Percentiles rank a stretch among this genome's conserved stretches.
Evolutionary conservation across 129 eudicot species (phyloP).

Genomic region (sunflower (Helianthus annuus)): HanXRQr2.0-SUNRISE NC_035449.2:8358745-8359244

Average conservation of each 20-base stretch:
- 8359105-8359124: neutral
- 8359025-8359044: too few relatives aligned
- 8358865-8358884: neutral
- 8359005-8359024: neutral
- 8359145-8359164: conserved; percentile 21
- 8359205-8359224: conserved; percentile 13
- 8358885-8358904: neutral
- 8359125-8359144: neutral
- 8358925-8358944: conserved; percentile 13
- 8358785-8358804: too few relatives aligned
- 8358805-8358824: too few relatives aligned
- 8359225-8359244: too few relatives aligned
- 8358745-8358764: conserved; percentile 14
- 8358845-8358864: neutral
- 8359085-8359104: neutral
- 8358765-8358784: neutral
- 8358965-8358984: neutral
- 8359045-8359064: too few relatives aligned
- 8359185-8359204: conserved; percentile 10
- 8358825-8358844: neutral
- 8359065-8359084: too few relatives aligned
- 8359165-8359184: neutral
- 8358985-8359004: neutral
- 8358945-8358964: neutral
- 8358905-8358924: neutral